These are phyloP conservation scores for Dichotomopilus funicola DNA, from an alignment of 2,329 filamentous ascomycete genomes.

Conservation along the genomic window DNA sequence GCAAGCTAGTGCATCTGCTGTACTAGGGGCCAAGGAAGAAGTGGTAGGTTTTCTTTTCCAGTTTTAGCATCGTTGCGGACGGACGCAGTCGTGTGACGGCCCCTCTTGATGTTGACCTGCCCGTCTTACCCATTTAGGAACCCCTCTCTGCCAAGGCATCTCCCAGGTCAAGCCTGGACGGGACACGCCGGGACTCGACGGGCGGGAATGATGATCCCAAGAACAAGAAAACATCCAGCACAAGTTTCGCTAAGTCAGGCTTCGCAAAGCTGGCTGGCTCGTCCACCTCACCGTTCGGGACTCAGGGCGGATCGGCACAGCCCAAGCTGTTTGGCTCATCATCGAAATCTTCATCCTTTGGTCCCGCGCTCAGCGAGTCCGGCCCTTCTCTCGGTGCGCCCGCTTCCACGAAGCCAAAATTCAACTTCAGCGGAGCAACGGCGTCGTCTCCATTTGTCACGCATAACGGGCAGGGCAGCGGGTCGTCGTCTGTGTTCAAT, in stretches of 20 bases:
- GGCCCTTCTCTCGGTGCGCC: slow-evolving; percentile 21
- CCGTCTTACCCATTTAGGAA: slow-evolving; percentile 17
- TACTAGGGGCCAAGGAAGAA: slow-evolving; percentile 18
- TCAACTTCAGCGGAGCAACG: slow-evolving; percentile 41
- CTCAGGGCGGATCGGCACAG: slow-evolving; percentile 41
- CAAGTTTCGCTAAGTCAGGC: slow-evolving; percentile 61
- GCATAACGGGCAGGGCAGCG: slow-evolving; percentile 28
- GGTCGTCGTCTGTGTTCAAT: slow-evolving; percentile 15
- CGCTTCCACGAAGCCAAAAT: slow-evolving; percentile 35
- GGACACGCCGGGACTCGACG: slow-evolving; percentile 17
- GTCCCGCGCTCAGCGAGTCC: slow-evolving; percentile 29
- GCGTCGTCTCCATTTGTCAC: slow-evolving; percentile 42
- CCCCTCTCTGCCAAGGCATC: slow-evolving; percentile 18
- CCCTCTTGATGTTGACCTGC: neutral
- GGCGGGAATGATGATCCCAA: slow-evolving; percentile 23
- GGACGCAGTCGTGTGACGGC: neutral
- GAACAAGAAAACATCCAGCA: slow-evolving; percentile 42
- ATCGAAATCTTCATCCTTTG: slow-evolving; percentile 35
- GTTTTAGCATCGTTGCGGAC: too few relatives aligned
- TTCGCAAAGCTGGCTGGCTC: slow-evolving; percentile 60
- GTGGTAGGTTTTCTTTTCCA: slow-evolving; percentile 12
- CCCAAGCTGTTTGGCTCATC: slow-evolving; percentile 46
- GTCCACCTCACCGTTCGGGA: slow-evolving; percentile 57
- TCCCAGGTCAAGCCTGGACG: slow-evolving; percentile 18
- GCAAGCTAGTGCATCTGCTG: slow-evolving; percentile 26